Percentiles rank a stretch among this genome's conserved stretches.
phyloP scores from a whole-genome alignment of 306 rosid species.

The Abrus pulchellus region DNA sequence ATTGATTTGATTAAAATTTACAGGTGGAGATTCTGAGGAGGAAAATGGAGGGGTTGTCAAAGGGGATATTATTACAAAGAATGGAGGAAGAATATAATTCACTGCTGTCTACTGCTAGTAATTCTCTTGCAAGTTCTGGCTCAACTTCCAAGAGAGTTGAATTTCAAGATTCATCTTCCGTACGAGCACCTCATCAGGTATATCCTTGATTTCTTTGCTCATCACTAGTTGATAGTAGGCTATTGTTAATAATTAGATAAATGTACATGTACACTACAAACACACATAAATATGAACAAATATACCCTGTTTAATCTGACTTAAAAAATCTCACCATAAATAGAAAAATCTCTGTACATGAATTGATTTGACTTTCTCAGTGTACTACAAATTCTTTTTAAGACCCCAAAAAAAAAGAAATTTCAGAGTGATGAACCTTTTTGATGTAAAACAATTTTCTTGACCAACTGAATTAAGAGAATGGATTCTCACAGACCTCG shows the following conservation, averaged over 20 bases:
- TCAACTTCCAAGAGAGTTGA: constrained; percentile 72
- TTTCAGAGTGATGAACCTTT: neutral
- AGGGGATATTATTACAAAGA: constrained; percentile 77
- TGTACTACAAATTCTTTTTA: neutral
- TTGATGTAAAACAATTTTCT: neutral
- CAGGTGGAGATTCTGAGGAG: constrained; percentile 89
- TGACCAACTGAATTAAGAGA: constrained; percentile 11
- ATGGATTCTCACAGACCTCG: constrained; percentile 15
- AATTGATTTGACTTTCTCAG: neutral
- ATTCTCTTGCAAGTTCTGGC: constrained; percentile 65
- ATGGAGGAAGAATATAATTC: constrained; percentile 96
- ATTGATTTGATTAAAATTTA: constrained; percentile 31
- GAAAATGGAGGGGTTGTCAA: constrained; percentile 91
- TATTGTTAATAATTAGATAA: neutral
- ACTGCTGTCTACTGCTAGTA: constrained; percentile 66
- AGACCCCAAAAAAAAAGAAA: neutral
- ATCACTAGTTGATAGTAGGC: constrained; percentile 26
- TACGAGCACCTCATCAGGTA: constrained; percentile 55
- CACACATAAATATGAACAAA: neutral
- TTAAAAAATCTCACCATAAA: neutral
- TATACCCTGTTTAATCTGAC: neutral
- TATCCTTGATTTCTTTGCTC: constrained; percentile 35
- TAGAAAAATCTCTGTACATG: neutral
- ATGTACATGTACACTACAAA: neutral
- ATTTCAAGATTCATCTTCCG: constrained; percentile 51